Conservation (phyloP, 2,329 filamentous ascomycete species). For the Tothia fuscella region DNA sequence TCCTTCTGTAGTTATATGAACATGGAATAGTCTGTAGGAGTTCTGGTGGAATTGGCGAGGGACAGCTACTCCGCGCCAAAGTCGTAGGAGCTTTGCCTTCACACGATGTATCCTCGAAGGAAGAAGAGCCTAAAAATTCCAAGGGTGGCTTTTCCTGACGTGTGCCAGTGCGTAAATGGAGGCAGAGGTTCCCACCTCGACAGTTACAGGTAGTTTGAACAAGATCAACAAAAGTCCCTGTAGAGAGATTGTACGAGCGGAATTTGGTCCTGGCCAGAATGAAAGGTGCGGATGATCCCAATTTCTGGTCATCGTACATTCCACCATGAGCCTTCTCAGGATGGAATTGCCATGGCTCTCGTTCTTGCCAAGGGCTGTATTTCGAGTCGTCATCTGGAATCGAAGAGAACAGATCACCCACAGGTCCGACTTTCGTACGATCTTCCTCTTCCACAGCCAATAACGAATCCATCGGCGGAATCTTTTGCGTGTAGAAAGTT, state of each 20-base stretch:
- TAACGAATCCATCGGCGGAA: background rate
- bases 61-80: background rate
- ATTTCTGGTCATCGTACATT: no score
- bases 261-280: conserved; percentile 43
- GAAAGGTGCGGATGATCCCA: conserved; percentile 30
- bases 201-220: conserved; percentile 37
- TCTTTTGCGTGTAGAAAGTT: conserved; percentile 46
- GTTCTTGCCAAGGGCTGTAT: conserved; percentile 24
- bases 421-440: conserved; percentile 12
- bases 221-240: conserved; percentile 47
- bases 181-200: conserved; percentile 20
- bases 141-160: conserved; percentile 25
- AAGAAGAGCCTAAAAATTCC: background rate
- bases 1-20: conserved; percentile 19
- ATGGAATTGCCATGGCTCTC: conserved; percentile 30
- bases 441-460: background rate
- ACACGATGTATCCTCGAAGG: background rate
- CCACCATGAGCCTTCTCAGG: conserved; percentile 37
- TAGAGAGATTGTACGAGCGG: conserved; percentile 42
- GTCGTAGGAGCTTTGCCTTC: background rate
- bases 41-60: background rate
- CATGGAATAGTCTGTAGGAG: background rate
- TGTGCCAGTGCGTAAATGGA: conserved; percentile 40
- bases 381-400: conserved; percentile 26
- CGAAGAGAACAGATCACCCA: conserved; percentile 16